Evolutionary conservation across 495 filamentous ascomycete species (phyloP), one percentile per base, ranked within the genome.

Genomic region (Neurospora sp.): DNA sequence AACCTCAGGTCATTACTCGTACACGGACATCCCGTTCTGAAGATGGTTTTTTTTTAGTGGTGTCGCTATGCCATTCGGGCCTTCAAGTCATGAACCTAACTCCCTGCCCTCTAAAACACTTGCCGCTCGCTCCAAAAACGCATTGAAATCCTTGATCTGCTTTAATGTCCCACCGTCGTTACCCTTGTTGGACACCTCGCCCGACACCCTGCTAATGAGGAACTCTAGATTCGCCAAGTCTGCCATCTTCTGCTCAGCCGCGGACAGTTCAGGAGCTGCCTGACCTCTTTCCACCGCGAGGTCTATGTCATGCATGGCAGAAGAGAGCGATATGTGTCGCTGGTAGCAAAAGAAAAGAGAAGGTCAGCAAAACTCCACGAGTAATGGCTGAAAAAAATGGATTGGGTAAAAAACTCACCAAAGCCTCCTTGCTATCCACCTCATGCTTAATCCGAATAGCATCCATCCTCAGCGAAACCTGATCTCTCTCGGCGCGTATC

Each of bases 381-480:
- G 40, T 14, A 16, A 42, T 18, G 14, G 7, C 14, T 16, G 6
- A 7, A 16, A 7, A 41, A 41, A 42, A 16, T 42, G 40, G 40
- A 18, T 42, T 16, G 40, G 40, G 40, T 16, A 42, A 69, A 69
- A 20, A 14, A 22, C 82, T 72, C 76, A 86, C 85, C 75, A 86
- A 73, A 68, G 83, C 81, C 72, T 82, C 81, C 73, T 80, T 82
- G 37, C 80, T 84, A 14, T 87, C 82, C 0, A 78, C 81, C 74
- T 88, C 84, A 70, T 92, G 89, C 74, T 84, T 85, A 59, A 86
- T 87, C 35, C 91, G 84, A 39, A 93, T 85, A 12, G 88, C 87
- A 75, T 94, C 92, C 86, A 90, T 91, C 69, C 86, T 86, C 73
- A 93, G 76, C 12, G 89, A 89, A 38, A 94, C 83, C 74, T 87